Conservation (phyloP, 192 early-diverging fungal species). For the Rhizophlyctis rosea region DNA sequence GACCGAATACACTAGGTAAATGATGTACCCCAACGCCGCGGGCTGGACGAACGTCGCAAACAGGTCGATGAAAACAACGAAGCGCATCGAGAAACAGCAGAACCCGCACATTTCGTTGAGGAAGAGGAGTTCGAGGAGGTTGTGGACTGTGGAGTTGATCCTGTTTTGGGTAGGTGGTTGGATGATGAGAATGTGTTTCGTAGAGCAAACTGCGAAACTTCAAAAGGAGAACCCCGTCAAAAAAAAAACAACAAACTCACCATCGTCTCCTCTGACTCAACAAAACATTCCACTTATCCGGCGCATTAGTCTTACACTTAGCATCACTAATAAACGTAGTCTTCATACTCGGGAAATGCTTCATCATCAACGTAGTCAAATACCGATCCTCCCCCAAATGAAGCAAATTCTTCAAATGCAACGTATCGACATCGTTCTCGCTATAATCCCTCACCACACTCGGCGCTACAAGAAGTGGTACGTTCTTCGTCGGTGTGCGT, state of each 20-base stretch:
- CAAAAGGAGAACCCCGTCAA: not conserved
- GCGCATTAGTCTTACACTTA: slow-evolving; percentile 84
- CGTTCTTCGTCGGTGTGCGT: slow-evolving; percentile 68
- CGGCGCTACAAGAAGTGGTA: slow-evolving; percentile 78
- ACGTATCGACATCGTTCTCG: slow-evolving; percentile 87
- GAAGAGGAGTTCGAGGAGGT: slow-evolving; percentile 84
- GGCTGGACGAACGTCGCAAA: slow-evolving; percentile 80
- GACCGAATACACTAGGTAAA: slow-evolving; percentile 72
- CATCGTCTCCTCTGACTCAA: slow-evolving; percentile 94
- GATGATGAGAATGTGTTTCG: too few relatives aligned
- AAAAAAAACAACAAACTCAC: slow-evolving; percentile 25
- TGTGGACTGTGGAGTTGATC: slow-evolving; percentile 98
- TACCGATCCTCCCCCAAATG: slow-evolving; percentile 96
- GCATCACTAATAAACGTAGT: slow-evolving; percentile 92
- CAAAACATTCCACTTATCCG: slow-evolving; percentile 84
- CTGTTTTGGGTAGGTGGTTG: too few relatives aligned
- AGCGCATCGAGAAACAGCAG: slow-evolving; percentile 97
- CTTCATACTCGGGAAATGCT: slow-evolving; percentile 93
- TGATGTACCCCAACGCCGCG: slow-evolving; percentile 52
- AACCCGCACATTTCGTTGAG: slow-evolving; percentile 89
- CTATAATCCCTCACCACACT: slow-evolving; percentile 83
- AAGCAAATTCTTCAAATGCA: slow-evolving; percentile 97
- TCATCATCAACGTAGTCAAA: slow-evolving; percentile 94
- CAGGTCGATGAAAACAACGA: slow-evolving; percentile 91
- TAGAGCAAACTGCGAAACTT: not conserved